Base-by-base conservation (phyloP, 2,329 filamentous ascomycete species). In the Penicillium thymicola region DNA sequence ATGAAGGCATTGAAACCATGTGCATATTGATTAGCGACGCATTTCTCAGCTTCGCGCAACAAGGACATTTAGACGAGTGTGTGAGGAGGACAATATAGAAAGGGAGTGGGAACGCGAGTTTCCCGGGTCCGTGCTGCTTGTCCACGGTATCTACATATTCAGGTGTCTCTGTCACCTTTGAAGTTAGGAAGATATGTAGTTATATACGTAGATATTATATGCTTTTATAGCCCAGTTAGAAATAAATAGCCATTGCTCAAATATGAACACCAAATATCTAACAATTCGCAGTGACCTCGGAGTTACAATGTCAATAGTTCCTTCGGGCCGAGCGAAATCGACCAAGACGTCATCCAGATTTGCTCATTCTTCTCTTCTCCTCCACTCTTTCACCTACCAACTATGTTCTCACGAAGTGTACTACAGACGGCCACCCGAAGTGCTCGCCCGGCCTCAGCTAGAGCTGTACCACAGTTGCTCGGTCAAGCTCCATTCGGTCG, bases 11-110 rank as follows among this genome's bases (percentile, higher is more conserved):
- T 77, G 57, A 77, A 66, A 16, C 56, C 57, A 14, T 71, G 65
- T 25, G 69, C 61, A 61, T 70, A 70, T 59, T 75, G 74, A 46
- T 76, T 77, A 66, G 70, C 70, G 59, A 77, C 64, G 59, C 72
- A 76, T 70, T 60, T 76, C 63, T 77, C 75, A 56, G 75, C 75
- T 67, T 76, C 73, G 43, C 75, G 74, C 67, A 77, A 57, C 59
- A 77, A 70, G 66, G 74, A 76, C 75, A 77, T 77, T 72, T 69
- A 73, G 68, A 56, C 49, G 49, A 36, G 30, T 45, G 49, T 45
- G 49, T 11, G 51, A 46, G 40, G 47, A 34, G 42, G n/a, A 25
- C 5, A 25, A 34, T 16, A 46, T n/a, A 37, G 28, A 51, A 36
- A 38, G 37, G 45, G 25, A 51, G 57, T 41, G 41, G 37, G 51